A percentile compares a stretch with the other conserved stretches of the same genome.
phyloP scores from a whole-genome alignment of 306 rosid species.

The Geum urbanum region DNA sequence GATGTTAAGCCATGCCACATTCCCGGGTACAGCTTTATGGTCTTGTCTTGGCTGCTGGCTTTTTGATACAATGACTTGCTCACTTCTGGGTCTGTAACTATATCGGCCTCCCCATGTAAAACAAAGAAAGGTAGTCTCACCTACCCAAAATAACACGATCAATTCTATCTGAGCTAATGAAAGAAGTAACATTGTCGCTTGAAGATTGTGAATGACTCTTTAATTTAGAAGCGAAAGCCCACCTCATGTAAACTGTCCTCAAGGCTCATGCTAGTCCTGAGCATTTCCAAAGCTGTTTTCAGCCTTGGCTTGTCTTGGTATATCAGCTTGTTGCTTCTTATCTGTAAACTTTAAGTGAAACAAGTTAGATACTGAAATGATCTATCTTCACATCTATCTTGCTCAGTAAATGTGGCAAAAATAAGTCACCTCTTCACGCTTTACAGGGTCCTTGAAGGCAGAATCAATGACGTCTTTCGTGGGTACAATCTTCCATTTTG shows the following conservation, averaged over 20 bases:
- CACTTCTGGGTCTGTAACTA: slow-evolving; percentile 90
- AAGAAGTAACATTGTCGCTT: not conserved
- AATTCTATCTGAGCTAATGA: not conserved
- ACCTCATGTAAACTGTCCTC: slow-evolving; percentile 63
- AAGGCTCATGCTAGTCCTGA: slow-evolving; percentile 60
- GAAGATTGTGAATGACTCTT: not conserved
- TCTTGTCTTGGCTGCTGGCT: slow-evolving; percentile 76
- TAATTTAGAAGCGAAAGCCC: not conserved
- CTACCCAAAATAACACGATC: slow-evolving; percentile 27
- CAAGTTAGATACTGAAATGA: not conserved
- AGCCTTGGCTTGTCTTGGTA: slow-evolving; percentile 86
- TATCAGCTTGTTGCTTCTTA: slow-evolving; percentile 70
- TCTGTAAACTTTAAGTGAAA: slow-evolving; percentile 31
- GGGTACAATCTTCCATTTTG: slow-evolving; percentile 88
- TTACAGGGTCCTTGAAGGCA: slow-evolving; percentile 63
- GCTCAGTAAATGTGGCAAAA: not conserved
- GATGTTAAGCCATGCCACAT: slow-evolving; percentile 87
- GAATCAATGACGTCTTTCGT: slow-evolving; percentile 62
- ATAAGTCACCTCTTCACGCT: slow-evolving; percentile 55
- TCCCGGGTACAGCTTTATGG: slow-evolving; percentile 65
- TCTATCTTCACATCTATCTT: not conserved
- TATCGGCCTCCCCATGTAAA: slow-evolving; percentile 84
- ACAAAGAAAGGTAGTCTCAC: slow-evolving; percentile 71
- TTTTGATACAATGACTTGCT: slow-evolving; percentile 63
- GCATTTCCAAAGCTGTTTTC: slow-evolving; percentile 77